These are phyloP conservation scores for Quercus variabilis DNA, from an alignment of 306 rosid species.

Conservation along the genomic window DNA sequence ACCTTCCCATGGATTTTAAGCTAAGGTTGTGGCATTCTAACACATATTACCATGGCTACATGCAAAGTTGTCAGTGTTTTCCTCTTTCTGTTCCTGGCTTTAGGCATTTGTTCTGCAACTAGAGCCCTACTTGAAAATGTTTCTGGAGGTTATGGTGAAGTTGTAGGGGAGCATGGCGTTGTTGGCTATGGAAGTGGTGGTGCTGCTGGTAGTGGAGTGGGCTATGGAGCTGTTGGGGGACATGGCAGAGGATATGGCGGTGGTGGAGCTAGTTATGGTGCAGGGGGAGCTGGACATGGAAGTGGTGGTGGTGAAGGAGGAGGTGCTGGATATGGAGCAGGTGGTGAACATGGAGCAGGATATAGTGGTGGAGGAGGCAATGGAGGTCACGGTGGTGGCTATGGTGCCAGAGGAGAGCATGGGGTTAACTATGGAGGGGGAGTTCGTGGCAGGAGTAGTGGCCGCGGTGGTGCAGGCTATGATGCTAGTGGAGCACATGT, in stretches of 20 bases:
- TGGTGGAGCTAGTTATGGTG: slow-evolving; percentile 16
- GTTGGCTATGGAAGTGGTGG: background rate
- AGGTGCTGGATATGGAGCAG: slow-evolving; percentile 32
- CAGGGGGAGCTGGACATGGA: slow-evolving; percentile 33
- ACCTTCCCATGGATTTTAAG: slow-evolving; percentile 11
- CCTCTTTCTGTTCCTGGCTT: slow-evolving; percentile 28
- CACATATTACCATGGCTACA: slow-evolving; percentile 29
- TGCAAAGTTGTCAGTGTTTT: slow-evolving; percentile 20
- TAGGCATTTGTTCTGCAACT: slow-evolving; percentile 46
- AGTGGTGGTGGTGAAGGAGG: slow-evolving; percentile 15
- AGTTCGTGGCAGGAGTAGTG: background rate
- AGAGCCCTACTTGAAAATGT: slow-evolving; percentile 33
- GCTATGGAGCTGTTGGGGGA: background rate
- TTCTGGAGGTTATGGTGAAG: slow-evolving; percentile 12
- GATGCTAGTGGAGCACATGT: slow-evolving; percentile 20
- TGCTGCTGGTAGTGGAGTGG: background rate
- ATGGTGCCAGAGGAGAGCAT: slow-evolving; percentile 30
- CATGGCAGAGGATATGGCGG: slow-evolving; percentile 23
- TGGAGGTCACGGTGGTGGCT: slow-evolving; percentile 19
- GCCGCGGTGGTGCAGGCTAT: background rate
- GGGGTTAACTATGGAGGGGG: slow-evolving; percentile 4
- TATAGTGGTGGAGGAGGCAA: slow-evolving; percentile 35
- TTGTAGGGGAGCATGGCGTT: background rate
- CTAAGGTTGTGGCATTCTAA: slow-evolving; percentile 12
- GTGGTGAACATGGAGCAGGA: slow-evolving; percentile 29